Conservation (phyloP, 306 rosid species). For the Spatholobus suberectus region DNA sequence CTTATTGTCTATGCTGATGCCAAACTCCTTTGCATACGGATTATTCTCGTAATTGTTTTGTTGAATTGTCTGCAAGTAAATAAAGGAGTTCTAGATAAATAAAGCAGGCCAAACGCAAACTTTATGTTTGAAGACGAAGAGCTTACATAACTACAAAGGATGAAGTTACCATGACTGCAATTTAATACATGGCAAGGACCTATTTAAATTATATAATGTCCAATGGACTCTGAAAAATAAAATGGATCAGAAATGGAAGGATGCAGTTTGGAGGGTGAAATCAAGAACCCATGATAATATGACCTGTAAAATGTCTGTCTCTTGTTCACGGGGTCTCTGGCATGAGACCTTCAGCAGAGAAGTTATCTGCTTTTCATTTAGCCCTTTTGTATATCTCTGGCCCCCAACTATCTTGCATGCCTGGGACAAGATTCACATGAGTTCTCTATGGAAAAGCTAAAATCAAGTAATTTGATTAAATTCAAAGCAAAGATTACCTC, state of each 20-base stretch:
- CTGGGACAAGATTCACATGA: slow-evolving; percentile 38
- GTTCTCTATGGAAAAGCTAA: background rate
- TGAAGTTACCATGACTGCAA: background rate
- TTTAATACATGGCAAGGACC: background rate
- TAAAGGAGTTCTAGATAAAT: slow-evolving; percentile 2
- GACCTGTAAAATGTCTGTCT: slow-evolving; percentile 52
- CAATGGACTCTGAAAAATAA: background rate
- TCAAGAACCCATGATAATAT: background rate
- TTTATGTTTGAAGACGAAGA: background rate
- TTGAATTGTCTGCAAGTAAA: slow-evolving; percentile 41
- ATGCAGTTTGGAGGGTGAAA: background rate
- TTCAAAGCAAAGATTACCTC: slow-evolving; percentile 43
- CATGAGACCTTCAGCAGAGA: slow-evolving; percentile 50
- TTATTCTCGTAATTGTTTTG: slow-evolving; percentile 47
- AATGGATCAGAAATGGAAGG: slow-evolving; percentile 5
- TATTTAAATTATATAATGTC: background rate
- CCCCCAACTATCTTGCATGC: slow-evolving; percentile 53
- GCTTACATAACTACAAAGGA: background rate
- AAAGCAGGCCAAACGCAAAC: background rate
- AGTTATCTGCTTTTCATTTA: slow-evolving; percentile 55
- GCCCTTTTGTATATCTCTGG: slow-evolving; percentile 49
- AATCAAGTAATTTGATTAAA: slow-evolving; percentile 4
- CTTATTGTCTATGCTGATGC: slow-evolving; percentile 47
- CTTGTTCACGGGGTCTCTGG: slow-evolving; percentile 55
- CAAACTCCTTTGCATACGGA: slow-evolving; percentile 56